Base-by-base conservation (phyloP, 768 basidiomycete genomes). In the Phanerodontia chrysosporium region DNA sequence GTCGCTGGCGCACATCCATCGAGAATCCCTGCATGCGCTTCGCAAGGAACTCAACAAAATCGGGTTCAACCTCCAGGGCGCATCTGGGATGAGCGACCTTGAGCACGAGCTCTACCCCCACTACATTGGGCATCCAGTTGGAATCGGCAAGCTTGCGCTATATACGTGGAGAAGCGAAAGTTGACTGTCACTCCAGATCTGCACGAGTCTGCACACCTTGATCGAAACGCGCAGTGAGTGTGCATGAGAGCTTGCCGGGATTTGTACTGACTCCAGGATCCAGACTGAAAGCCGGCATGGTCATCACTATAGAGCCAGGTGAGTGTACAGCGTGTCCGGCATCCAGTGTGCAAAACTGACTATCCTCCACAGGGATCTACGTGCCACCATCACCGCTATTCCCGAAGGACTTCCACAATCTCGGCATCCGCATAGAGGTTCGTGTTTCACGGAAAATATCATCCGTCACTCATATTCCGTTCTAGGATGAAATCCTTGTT, bases 291-390 rank as follows among this genome's bases (percentile, higher is more conserved):
- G 79, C 80, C 7, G 95, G 95, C 0, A 97, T 94, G 85, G 92
- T 97, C 7, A 84, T 97, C 45, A 97, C 95, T 0, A 81, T 98
- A 59, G 95, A 97, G 67, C 93, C 92, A 59, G 92, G 89, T 85
- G 64, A 51, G 72, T 63, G 54, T 60, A 44, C 39, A 12, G n/a
- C n/a, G n/a, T n/a, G n/a, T n/a, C n/a, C n/a, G n/a, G n/a, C n/a
- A n/a, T n/a, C n/a, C n/a, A n/a, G n/a, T n/a, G n/a, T n/a, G n/a
- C n/a, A n/a, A n/a, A 27, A 63, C 45, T 46, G 45, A 58, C 39
- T 42, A n/a, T n/a, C 57, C 56, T 49, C 51, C 35, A 60, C 67
- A 82, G 94, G 91, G 1, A 80, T 96, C 30, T 98, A 97, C 68
- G 92, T 99, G 39, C 97, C 96, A 2, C 84, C 87, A 1, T 79